These are phyloP conservation scores for Cladosporium oxysporum DNA, from an alignment of 2,329 filamentous ascomycete genomes.

Conservation along the genomic window DNA sequence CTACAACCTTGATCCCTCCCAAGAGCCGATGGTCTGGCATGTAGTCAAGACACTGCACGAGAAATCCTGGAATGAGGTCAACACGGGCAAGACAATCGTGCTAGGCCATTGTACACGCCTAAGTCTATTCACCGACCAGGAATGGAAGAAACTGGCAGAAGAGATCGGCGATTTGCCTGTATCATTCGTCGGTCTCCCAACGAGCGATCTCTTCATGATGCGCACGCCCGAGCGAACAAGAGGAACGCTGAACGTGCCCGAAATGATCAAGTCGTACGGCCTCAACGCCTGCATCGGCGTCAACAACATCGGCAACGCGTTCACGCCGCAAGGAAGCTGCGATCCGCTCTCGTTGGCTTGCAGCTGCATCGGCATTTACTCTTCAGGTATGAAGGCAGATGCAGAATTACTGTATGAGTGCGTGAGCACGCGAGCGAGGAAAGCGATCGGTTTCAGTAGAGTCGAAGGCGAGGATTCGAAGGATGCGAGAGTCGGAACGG, in stretches of 20 bases:
- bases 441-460: slow-evolving; percentile 34
- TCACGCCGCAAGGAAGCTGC: slow-evolving; percentile 68
- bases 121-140: slow-evolving; percentile 54
- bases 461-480: slow-evolving; percentile 50
- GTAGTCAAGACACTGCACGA: slow-evolving; percentile 55
- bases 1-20: slow-evolving; percentile 60
- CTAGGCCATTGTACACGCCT: slow-evolving; percentile 71
- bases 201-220: slow-evolving; percentile 74
- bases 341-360: slow-evolving; percentile 66
- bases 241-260: slow-evolving; percentile 63
- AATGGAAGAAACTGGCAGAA: slow-evolving; percentile 53
- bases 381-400: slow-evolving; percentile 62
- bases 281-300: slow-evolving; percentile 64
- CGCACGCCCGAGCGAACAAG: slow-evolving; percentile 46
- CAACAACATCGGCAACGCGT: slow-evolving; percentile 75
- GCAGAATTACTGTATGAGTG: slow-evolving; percentile 60
- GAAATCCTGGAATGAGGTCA: slow-evolving; percentile 49
- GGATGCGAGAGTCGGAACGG: slow-evolving; percentile 30
- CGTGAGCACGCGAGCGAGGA: slow-evolving; percentile 35
- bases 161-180: slow-evolving; percentile 59
- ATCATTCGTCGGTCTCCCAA: slow-evolving; percentile 69
- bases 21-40: slow-evolving; percentile 55
- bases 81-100: slow-evolving; percentile 51
- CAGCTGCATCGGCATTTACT: slow-evolving; percentile 66
- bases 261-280: slow-evolving; percentile 60